Evolutionary conservation across 1,139 yeast species (phyloP).

Genomic region (Suhomyces chickasaworum): DNA sequence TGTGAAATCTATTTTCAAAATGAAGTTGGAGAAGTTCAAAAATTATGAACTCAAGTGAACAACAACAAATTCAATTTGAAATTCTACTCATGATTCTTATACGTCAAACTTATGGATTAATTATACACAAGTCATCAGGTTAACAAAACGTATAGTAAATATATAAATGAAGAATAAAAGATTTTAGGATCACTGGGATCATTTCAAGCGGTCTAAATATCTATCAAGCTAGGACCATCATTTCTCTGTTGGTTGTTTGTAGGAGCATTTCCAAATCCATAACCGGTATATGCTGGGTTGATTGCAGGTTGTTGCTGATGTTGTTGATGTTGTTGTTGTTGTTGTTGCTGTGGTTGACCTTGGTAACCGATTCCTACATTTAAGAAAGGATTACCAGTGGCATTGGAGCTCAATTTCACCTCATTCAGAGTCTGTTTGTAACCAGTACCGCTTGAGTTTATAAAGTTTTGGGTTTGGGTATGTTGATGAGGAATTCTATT

Average conservation of each 20-base stretch:
- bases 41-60: constrained; percentile 23
- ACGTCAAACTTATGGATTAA: no score
- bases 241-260: constrained; percentile 35
- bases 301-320: constrained; percentile 29
- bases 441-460: constrained; percentile 90
- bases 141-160: constrained; percentile 1
- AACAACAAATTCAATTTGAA: not conserved
- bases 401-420: constrained; percentile 43
- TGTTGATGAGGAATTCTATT: constrained; percentile 91
- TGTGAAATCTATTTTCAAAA: constrained; percentile 57
- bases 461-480: constrained; percentile 75
- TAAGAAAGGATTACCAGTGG: constrained; percentile 73
- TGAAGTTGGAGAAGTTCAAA: constrained; percentile 35
- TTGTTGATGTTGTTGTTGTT: no score
- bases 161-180: constrained; percentile 7
- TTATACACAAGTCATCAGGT: not conserved
- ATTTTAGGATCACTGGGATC: constrained; percentile 11
- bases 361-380: constrained; percentile 71
- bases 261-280: constrained; percentile 82
- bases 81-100: no score
- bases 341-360: constrained; percentile 49
- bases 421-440: constrained; percentile 51
- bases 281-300: constrained; percentile 72
- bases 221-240: constrained; percentile 53
- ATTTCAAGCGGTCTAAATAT: constrained; percentile 29